Percentiles rank a stretch among this genome's conserved stretches.
These are phyloP conservation scores for Alternaria longipes DNA, from an alignment of 2,329 filamentous ascomycete genomes.

Conservation along the genomic window DNA sequence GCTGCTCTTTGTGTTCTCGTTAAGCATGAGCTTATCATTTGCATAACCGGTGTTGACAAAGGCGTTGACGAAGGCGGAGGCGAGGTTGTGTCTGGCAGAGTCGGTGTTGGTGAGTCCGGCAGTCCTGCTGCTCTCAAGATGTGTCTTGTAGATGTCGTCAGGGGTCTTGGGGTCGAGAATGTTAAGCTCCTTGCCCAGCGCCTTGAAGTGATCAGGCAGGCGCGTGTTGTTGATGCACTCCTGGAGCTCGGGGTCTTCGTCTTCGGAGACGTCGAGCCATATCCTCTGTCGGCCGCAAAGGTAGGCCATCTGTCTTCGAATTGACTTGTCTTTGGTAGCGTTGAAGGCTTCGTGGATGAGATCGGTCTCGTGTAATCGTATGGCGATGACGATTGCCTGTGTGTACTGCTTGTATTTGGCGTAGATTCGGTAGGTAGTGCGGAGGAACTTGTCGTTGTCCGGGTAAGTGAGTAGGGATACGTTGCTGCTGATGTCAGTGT, in stretches of 20 bases:
- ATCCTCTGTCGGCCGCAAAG: slow-evolving; percentile 92
- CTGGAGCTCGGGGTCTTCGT: slow-evolving; percentile 76
- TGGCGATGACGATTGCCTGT: slow-evolving; percentile 92
- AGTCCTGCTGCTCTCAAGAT: slow-evolving; percentile 93
- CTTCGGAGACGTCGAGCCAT: slow-evolving; percentile 75
- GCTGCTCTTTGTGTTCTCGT: slow-evolving; percentile 80
- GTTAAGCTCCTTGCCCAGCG: slow-evolving; percentile 93
- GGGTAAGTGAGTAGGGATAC: slow-evolving; percentile 97
- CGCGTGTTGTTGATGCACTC: slow-evolving; percentile 90
- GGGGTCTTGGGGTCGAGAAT: slow-evolving; percentile 96
- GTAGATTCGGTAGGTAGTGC: slow-evolving; percentile 93
- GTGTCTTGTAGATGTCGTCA: slow-evolving; percentile 99
- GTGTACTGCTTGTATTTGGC: slow-evolving; percentile 90
- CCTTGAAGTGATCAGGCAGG: slow-evolving; percentile 91
- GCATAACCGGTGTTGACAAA: slow-evolving; percentile 97
- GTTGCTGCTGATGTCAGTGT: slow-evolving; percentile 68
- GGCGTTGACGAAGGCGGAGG: slow-evolving; percentile 94
- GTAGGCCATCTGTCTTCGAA: slow-evolving; percentile 95
- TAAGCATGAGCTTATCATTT: slow-evolving; percentile 97
- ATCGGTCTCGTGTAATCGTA: slow-evolving; percentile 86
- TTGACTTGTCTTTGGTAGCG: slow-evolving; percentile 78
- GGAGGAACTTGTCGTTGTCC: slow-evolving; percentile 94
- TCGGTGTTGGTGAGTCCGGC: slow-evolving; percentile 94
- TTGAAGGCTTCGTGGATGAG: slow-evolving; percentile 85
- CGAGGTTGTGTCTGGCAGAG: slow-evolving; percentile 93